Percentiles rank a stretch among this genome's conserved stretches.
Evolutionary conservation across 768 basidiomycete genomes (phyloP).

Genomic region (Mycena crocata): DNA sequence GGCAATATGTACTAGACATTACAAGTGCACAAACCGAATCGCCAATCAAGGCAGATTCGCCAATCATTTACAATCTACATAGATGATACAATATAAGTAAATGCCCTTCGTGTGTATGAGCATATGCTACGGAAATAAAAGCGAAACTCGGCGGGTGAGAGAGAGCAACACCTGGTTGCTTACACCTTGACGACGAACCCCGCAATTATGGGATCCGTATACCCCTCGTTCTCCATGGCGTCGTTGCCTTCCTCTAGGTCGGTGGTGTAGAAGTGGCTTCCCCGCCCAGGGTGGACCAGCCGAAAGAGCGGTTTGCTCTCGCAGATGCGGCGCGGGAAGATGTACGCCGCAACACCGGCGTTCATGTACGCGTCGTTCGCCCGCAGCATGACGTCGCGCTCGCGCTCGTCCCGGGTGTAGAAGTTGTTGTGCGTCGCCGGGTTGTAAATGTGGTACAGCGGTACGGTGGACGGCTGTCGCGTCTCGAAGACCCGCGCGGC

Average conservation of each 20-base stretch:
- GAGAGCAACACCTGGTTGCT: neutral
- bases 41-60: too few relatives aligned
- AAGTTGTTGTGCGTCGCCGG: constrained; percentile 1
- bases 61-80: too few relatives aligned
- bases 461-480: constrained; percentile 5
- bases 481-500: constrained; percentile 1
- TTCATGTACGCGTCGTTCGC: neutral
- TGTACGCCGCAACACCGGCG: constrained; percentile 3
- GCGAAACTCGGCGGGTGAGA: too few relatives aligned
- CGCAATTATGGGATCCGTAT: neutral
- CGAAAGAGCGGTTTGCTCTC: constrained; percentile 20
- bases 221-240: neutral
- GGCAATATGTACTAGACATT: too few relatives aligned
- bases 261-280: constrained; percentile 16
- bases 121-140: too few relatives aligned
- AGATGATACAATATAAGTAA: too few relatives aligned
- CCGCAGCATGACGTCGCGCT: neutral
- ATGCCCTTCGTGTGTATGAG: too few relatives aligned
- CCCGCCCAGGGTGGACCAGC: neutral
- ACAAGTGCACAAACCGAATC: too few relatives aligned
- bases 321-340: constrained; percentile 18
- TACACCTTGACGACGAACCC: neutral
- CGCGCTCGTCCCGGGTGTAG: constrained; percentile 13
- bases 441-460: constrained; percentile 18
- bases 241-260: neutral